Percentiles rank a stretch among this genome's conserved stretches.
Conservation (phyloP, 2,329 filamentous ascomycete species). For the Pseudogymnoascus sp. region DNA sequence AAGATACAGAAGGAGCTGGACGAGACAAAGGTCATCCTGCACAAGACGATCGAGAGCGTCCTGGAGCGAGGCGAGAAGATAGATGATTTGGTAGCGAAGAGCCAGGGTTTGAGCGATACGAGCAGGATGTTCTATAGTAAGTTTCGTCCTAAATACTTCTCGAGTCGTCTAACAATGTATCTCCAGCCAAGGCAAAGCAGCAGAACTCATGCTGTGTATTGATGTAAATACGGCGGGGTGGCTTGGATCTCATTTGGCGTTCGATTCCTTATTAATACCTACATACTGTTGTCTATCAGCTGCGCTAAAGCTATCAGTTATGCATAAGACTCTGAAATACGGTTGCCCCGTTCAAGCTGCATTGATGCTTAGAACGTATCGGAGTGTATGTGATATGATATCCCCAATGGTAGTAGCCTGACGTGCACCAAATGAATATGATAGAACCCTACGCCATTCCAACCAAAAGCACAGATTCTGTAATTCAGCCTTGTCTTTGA, state of each 20-base stretch:
- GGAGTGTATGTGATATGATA: background rate
- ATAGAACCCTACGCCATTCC: background rate
- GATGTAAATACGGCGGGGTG: conserved; percentile 44
- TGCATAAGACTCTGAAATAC: background rate
- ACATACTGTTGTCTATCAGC: conserved; percentile 1
- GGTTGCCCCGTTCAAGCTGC: background rate
- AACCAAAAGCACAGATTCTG: background rate
- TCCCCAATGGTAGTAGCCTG: background rate
- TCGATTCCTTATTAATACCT: conserved; percentile 3
- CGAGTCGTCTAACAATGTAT: background rate
- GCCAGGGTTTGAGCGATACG: conserved; percentile 77
- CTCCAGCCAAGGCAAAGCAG: conserved; percentile 60
- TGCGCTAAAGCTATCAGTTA: conserved; percentile 4
- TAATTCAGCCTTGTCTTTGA: background rate
- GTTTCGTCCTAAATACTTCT: conserved; percentile 21
- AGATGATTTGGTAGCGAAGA: conserved; percentile 87
- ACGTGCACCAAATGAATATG: no score
- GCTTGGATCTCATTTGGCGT: conserved; percentile 7
- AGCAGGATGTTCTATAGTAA: conserved; percentile 97
- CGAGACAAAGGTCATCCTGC: conserved; percentile 92
- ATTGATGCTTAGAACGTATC: background rate
- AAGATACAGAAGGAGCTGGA: conserved; percentile 96
- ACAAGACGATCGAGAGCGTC: conserved; percentile 90
- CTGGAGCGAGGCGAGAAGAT: conserved; percentile 94
- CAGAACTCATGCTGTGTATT: conserved; percentile 68